Evolutionary conservation across 2,329 filamentous ascomycete genomes (phyloP).

Genomic region (Septoria petroselini): DNA sequence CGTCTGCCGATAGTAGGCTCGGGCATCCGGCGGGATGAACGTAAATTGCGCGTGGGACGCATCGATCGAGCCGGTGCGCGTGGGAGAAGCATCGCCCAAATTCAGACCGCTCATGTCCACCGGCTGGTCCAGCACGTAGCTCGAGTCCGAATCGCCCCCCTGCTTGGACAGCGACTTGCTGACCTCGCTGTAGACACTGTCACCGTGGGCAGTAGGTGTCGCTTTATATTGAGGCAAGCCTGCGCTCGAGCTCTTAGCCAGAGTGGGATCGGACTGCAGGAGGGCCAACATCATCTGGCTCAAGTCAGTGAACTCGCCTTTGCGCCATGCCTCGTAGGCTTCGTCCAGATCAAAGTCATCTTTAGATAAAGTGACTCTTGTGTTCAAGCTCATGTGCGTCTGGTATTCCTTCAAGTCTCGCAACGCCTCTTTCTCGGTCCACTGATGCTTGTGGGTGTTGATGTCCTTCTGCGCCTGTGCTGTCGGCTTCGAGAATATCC

Average conservation of each 20-base stretch:
- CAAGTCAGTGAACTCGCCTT: slow-evolving; percentile 78
- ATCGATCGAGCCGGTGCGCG: slow-evolving; percentile 32
- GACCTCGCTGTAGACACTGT: slow-evolving; percentile 41
- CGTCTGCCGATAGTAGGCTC: slow-evolving; percentile 78
- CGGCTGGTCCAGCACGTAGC: slow-evolving; percentile 63
- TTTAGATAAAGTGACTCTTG: slow-evolving; percentile 69
- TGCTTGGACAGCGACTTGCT: slow-evolving; percentile 49
- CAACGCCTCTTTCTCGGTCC: slow-evolving; percentile 89
- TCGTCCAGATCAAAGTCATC: slow-evolving; percentile 90
- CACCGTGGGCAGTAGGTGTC: slow-evolving; percentile 22
- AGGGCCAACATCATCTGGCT: slow-evolving; percentile 93
- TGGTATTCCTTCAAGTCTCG: slow-evolving; percentile 93
- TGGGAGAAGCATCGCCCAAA: slow-evolving; percentile 50
- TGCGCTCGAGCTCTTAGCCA: slow-evolving; percentile 68
- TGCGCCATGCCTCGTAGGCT: slow-evolving; percentile 85
- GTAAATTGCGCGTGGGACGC: slow-evolving; percentile 59
- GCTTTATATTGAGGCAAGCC: slow-evolving; percentile 33
- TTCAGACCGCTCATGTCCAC: slow-evolving; percentile 66
- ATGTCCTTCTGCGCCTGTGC: slow-evolving; percentile 84
- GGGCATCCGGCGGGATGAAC: slow-evolving; percentile 82
- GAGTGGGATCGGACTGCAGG: slow-evolving; percentile 76
- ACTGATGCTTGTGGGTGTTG: slow-evolving; percentile 71
- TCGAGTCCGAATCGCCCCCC: slow-evolving; percentile 42
- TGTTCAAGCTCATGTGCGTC: slow-evolving; percentile 77
- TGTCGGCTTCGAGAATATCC: slow-evolving; percentile 76